Percentiles rank a stretch among this genome's conserved stretches.
phyloP scores from a whole-genome alignment of 352 stramenopile genomes.

The Halophytophthora batemanensis region DNA sequence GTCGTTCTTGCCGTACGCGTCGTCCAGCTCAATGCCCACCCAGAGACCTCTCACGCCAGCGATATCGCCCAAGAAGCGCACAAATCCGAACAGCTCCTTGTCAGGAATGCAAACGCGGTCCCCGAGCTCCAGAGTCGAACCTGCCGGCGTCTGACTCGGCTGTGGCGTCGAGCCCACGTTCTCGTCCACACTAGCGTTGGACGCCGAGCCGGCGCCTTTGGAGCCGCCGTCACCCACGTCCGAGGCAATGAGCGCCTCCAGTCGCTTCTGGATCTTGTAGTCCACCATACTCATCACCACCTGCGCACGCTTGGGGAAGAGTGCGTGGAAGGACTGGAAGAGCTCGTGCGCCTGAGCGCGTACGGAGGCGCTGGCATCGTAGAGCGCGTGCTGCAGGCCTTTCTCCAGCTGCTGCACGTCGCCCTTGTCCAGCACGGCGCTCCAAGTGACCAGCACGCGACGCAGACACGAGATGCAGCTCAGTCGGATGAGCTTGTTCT shows the following conservation, averaged over 20 bases:
- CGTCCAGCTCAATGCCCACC: conserved; percentile 78
- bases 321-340: conserved; percentile 67
- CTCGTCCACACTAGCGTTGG: conserved; percentile 57
- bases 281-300: conserved; percentile 67
- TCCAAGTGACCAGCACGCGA: conserved; percentile 57
- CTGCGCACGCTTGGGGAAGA: conserved; percentile 74
- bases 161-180: conserved; percentile 16
- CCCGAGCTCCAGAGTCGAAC: conserved; percentile 53
- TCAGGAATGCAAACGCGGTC: conserved; percentile 84
- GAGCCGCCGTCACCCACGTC: conserved; percentile 20
- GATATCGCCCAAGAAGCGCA: conserved; percentile 76
- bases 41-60: conserved; percentile 64
- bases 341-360: conserved; percentile 65
- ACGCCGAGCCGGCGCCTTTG: conserved; percentile 24
- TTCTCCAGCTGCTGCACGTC: conserved; percentile 82
- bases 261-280: conserved; percentile 81
- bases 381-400: conserved; percentile 64
- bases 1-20: conserved; percentile 79
- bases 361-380: conserved; percentile 75
- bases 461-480: conserved; percentile 68
- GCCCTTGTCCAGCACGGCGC: conserved; percentile 67
- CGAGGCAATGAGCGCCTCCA: conserved; percentile 54
- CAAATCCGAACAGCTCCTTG: conserved; percentile 80
- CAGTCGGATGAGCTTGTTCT: conserved; percentile 80
- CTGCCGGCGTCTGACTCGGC: conserved; percentile 26